A percentile compares a stretch with the other conserved stretches of the same genome.
phyloP scores from a whole-genome alignment of 2,329 filamentous ascomycete species.

The Diaporthe aspalathi region DNA sequence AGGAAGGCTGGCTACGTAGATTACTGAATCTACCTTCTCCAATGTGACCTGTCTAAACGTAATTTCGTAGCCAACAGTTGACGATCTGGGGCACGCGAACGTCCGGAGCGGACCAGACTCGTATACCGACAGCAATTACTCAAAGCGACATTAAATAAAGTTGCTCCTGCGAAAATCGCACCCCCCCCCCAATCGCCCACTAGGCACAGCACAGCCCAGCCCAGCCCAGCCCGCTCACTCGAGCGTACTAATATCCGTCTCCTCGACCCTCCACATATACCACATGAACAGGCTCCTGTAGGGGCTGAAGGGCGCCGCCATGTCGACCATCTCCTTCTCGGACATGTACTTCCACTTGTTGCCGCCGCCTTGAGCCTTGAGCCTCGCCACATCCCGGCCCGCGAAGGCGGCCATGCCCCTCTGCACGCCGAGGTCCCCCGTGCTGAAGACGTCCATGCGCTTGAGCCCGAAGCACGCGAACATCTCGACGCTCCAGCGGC shows the following conservation, averaged over 20 bases:
- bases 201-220: too few relatives aligned
- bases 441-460: slow-evolving; percentile 91
- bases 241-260: slow-evolving; percentile 77
- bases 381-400: slow-evolving; percentile 83
- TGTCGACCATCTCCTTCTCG: slow-evolving; percentile 89
- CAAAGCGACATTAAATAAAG: too few relatives aligned
- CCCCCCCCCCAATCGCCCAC: neutral
- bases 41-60: too few relatives aligned
- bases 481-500: slow-evolving; percentile 96
- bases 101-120: neutral
- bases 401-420: slow-evolving; percentile 90
- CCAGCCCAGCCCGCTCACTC: slow-evolving; percentile 55
- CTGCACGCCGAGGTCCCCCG: slow-evolving; percentile 93
- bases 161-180: neutral
- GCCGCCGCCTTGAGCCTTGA: slow-evolving; percentile 80
- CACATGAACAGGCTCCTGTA: slow-evolving; percentile 97
- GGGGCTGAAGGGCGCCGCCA: slow-evolving; percentile 82
- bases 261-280: slow-evolving; percentile 94
- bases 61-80: neutral
- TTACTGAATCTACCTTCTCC: neutral
- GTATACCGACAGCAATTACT: neutral
- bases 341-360: slow-evolving; percentile 97
- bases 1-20: too few relatives aligned
- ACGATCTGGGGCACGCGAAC: neutral
- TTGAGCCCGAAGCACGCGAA: slow-evolving; percentile 97